Percentiles rank a stretch among this genome's conserved stretches.
These are phyloP conservation scores for Pelargonium nanum DNA, from an alignment of 345 rosid genomes.

Conservation along the genomic window DNA sequence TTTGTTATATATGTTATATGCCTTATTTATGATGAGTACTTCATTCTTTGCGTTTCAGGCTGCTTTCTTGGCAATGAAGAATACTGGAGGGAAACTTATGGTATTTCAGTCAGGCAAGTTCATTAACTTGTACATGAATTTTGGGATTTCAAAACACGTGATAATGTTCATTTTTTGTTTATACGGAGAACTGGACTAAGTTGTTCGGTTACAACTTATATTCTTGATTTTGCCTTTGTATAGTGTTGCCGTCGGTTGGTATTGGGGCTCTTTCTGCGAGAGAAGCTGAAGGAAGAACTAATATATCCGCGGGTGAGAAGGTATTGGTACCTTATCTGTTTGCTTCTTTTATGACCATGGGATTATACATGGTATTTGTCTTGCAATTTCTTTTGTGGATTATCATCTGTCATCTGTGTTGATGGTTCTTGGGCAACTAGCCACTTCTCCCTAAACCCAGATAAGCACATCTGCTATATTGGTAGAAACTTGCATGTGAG, in stretches of 20 bases:
- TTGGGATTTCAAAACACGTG: neutral
- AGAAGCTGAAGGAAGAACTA: slow-evolving; percentile 94
- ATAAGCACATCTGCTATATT: too few relatives aligned
- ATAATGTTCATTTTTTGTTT: neutral
- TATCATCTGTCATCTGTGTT: too few relatives aligned
- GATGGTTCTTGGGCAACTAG: too few relatives aligned
- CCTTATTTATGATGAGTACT: too few relatives aligned
- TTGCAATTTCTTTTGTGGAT: too few relatives aligned
- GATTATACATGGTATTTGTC: too few relatives aligned
- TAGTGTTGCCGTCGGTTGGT: slow-evolving; percentile 92
- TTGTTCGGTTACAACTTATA: neutral
- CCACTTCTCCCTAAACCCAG: too few relatives aligned
- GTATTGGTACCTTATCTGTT: slow-evolving; percentile 20
- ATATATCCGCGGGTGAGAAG: slow-evolving; percentile 79
- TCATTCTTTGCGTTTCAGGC: slow-evolving; percentile 39
- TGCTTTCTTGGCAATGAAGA: slow-evolving; percentile 88
- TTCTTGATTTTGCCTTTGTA: neutral
- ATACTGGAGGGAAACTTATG: slow-evolving; percentile 87
- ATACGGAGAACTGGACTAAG: neutral
- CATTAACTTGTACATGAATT: neutral
- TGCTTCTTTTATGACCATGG: neutral
- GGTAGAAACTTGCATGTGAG: too few relatives aligned
- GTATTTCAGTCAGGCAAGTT: slow-evolving; percentile 91
- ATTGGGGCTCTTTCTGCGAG: slow-evolving; percentile 89
- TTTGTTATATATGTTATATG: too few relatives aligned